Percentiles rank a stretch among this genome's conserved stretches.
phyloP scores from a whole-genome alignment of 2,329 filamentous ascomycete species.

The Talaromyces atroroseus region DNA sequence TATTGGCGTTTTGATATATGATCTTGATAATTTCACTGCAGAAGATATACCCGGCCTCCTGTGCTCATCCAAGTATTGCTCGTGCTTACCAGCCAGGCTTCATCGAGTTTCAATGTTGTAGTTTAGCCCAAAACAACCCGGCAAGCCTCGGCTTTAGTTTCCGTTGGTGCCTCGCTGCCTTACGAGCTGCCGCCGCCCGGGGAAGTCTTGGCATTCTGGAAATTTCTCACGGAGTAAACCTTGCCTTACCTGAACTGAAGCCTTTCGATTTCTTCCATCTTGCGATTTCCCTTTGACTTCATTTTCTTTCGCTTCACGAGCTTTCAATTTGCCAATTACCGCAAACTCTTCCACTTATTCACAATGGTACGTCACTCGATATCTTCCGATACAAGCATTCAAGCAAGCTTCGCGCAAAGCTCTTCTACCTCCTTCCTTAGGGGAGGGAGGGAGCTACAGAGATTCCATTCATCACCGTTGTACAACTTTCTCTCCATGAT shows the following conservation, averaged over 20 bases:
- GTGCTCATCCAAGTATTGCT: neutral
- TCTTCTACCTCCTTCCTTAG: neutral
- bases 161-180: slow-evolving; percentile 9
- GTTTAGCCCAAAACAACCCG: neutral
- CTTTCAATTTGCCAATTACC: neutral
- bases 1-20: slow-evolving; percentile 9
- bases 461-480: neutral
- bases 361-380: slow-evolving; percentile 13
- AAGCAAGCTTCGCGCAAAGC: slow-evolving; percentile 8
- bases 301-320: neutral
- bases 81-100: neutral
- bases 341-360: slow-evolving; percentile 5
- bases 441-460: neutral
- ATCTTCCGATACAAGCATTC: neutral
- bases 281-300: neutral
- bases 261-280: slow-evolving; percentile 19
- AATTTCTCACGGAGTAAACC: slow-evolving; percentile 32
- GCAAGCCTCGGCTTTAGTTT: slow-evolving; percentile 26
- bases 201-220: slow-evolving; percentile 41
- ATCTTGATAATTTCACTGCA: neutral
- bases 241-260: slow-evolving; percentile 20
- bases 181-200: neutral
- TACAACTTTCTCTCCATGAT: neutral
- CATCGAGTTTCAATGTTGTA: neutral
- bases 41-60: slow-evolving; percentile 1